phyloP scores from a whole-genome alignment of 75 land plant species.

The Azolla pinnata region DNA sequence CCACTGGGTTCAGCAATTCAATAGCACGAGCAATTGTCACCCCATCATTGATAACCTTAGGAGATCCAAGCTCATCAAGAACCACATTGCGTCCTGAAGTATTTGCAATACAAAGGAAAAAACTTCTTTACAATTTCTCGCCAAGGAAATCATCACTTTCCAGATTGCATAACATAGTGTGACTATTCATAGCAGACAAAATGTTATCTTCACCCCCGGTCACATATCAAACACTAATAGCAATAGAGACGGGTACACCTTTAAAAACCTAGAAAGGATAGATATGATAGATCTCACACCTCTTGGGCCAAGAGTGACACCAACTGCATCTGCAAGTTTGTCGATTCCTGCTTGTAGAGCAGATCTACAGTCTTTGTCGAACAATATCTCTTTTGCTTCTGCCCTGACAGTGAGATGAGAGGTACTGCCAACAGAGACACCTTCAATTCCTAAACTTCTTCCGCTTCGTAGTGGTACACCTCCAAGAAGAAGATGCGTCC shows the following conservation, averaged over 20 bases:
- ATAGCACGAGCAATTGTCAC: constrained; percentile 83
- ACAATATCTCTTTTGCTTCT: constrained; percentile 58
- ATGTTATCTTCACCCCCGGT: no score
- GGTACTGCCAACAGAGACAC: no score
- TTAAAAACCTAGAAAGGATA: no score
- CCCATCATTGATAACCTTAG: constrained; percentile 89
- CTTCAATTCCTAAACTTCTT: no score
- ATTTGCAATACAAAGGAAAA: background rate
- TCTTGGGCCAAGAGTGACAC: constrained; percentile 86
- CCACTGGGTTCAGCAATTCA: constrained; percentile 65
- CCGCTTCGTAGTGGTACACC: no score
- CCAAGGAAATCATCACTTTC: no score
- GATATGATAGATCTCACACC: no score
- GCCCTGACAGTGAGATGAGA: background rate
- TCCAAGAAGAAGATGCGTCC: no score
- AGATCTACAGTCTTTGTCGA: constrained; percentile 48
- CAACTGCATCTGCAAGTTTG: constrained; percentile 93
- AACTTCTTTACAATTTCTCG: background rate
- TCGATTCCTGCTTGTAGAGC: constrained; percentile 68
- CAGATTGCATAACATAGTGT: no score
- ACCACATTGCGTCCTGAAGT: constrained; percentile 85
- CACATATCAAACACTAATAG: no score
- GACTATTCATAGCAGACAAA: no score
- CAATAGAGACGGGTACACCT: no score
- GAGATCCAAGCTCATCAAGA: constrained; percentile 47